Evolutionary conservation across 2,329 filamentous ascomycete genomes (phyloP), one percentile per base, ranked within the genome.

Genomic region (Talaromyces funiculosus): DNA sequence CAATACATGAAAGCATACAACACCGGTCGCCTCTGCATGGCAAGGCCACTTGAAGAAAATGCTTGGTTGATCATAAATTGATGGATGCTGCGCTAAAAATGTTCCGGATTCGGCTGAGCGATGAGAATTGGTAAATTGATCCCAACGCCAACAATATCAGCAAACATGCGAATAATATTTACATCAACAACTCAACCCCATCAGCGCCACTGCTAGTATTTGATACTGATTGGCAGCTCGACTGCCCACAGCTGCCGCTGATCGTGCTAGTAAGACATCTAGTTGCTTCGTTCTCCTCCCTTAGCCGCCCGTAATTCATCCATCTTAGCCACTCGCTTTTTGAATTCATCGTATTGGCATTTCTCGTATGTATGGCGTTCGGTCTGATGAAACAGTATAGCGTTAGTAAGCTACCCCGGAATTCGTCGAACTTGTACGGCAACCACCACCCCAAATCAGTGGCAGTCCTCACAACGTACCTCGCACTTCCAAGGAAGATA

Each of bases 281-380:
- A 96, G 79, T 96, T 97, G 83, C 90, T 95, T 77, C 93, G 86
- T 71, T 84, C 87, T 64, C 90, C 92, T 62, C 80, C 86, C 84
- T 95, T 96, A 63, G 90, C 86, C 67, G 86, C 92, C 73, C 92
- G 85, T 73, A 99, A 80, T 82, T 99, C 92, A 71, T 97, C 87
- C 94, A 99, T 99, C 87, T 96, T 97, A 73, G 89, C 90, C 66
- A 99, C 94, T 62, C 94, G 87, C 84, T 93, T 91, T 86, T 96
- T 96, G 84, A 99, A 99, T 77, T 97, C 94, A 66, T 90, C 90
- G 79, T 99, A 99, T 74, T 99, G 94, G 85, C 94, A 99, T 78
- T 97, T 97, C 77, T 99, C 94, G 83, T 99, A 99, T 72, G 87
- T 89, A 80, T 99, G 94, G 81, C 94, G 84, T 83, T 99, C 94